These are phyloP conservation scores for Ceratocystis cubensis DNA, from an alignment of 2,329 filamentous ascomycete genomes.

Conservation along the genomic window DNA sequence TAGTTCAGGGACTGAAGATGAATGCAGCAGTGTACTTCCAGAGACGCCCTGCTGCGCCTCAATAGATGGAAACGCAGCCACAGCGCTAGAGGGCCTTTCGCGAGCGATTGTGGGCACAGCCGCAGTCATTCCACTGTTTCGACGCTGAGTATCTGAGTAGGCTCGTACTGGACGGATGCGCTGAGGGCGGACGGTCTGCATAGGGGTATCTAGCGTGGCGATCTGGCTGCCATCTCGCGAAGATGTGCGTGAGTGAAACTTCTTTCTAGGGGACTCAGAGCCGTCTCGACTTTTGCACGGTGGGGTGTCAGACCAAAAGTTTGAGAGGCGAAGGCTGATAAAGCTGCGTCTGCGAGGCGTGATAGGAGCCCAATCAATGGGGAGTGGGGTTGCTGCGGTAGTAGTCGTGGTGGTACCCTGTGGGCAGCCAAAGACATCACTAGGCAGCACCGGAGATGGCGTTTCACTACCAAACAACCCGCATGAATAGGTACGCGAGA, in stretches of 20 bases:
- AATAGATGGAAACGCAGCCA: not conserved
- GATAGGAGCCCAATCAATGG: slow-evolving; percentile 8
- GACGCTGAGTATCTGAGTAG: slow-evolving; percentile 23
- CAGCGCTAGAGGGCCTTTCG: not conserved
- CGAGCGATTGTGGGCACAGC: not conserved
- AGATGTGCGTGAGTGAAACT: slow-evolving; percentile 15
- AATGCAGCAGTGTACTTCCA: not conserved
- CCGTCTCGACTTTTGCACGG: slow-evolving; percentile 22
- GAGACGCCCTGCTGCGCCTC: slow-evolving; percentile 17
- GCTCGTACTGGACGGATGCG: slow-evolving; percentile 13
- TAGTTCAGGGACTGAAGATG: slow-evolving; percentile 2
- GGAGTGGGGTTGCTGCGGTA: not conserved
- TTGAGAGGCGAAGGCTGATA: slow-evolving; percentile 19
- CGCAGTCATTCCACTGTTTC: not conserved
- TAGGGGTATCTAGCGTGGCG: not conserved
- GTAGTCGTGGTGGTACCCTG: not conserved
- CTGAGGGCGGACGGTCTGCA: not conserved
- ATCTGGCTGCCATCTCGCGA: slow-evolving; percentile 1
- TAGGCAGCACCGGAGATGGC: not conserved
- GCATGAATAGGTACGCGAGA: slow-evolving; percentile 12
- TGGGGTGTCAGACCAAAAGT: slow-evolving; percentile 10
- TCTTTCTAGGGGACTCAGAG: slow-evolving; percentile 16
- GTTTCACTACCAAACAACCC: slow-evolving; percentile 2
- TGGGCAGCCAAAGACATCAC: not conserved
- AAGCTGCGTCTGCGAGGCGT: slow-evolving; percentile 31